A percentile compares a stretch with the other conserved stretches of the same genome.
These are phyloP conservation scores for Fusarium brevicatenulatum DNA, from an alignment of 2,329 filamentous ascomycete species.

Conservation along the genomic window DNA sequence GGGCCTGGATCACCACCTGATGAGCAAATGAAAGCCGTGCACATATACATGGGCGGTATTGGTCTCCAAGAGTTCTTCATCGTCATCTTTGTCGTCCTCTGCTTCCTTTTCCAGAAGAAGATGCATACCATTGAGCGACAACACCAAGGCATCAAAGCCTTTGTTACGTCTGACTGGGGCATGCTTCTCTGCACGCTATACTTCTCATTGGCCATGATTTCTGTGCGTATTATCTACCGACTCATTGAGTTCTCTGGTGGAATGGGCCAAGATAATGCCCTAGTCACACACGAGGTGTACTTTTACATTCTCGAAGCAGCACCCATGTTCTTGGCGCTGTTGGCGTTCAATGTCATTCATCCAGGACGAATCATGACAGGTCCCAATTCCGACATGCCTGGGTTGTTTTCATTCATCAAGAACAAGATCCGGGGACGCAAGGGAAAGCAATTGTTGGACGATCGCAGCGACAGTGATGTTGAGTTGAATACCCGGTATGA, in stretches of 20 bases:
- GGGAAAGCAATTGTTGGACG: conserved; percentile 23
- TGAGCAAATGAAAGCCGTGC: conserved; percentile 47
- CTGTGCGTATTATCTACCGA: conserved; percentile 64
- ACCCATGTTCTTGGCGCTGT: conserved; percentile 56
- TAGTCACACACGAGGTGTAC: conserved; percentile 53
- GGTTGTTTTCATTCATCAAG: conserved; percentile 17
- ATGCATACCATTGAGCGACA: not conserved
- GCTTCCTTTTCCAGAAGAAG: conserved; percentile 31
- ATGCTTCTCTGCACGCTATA: conserved; percentile 47
- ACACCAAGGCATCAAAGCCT: not conserved
- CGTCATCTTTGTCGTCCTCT: conserved; percentile 55
- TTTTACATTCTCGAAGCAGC: conserved; percentile 59
- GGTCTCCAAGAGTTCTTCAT: conserved; percentile 63
- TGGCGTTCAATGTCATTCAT: conserved; percentile 54
- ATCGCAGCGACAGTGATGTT: conserved; percentile 27
- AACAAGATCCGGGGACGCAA: not conserved
- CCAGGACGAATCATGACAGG: conserved; percentile 48
- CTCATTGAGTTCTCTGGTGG: conserved; percentile 62
- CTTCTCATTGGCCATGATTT: conserved; percentile 50
- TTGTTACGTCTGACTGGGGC: conserved; percentile 20
- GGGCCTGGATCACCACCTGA: conserved; percentile 40
- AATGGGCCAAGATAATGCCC: conserved; percentile 38
- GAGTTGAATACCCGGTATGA: conserved; percentile 22
- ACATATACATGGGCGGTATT: conserved; percentile 64
- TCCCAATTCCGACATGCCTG: conserved; percentile 33